A percentile compares a stretch with the other conserved stretches of the same genome.
phyloP scores from a whole-genome alignment of 148 eudicot species.

The Camellia granthamiana region DNA sequence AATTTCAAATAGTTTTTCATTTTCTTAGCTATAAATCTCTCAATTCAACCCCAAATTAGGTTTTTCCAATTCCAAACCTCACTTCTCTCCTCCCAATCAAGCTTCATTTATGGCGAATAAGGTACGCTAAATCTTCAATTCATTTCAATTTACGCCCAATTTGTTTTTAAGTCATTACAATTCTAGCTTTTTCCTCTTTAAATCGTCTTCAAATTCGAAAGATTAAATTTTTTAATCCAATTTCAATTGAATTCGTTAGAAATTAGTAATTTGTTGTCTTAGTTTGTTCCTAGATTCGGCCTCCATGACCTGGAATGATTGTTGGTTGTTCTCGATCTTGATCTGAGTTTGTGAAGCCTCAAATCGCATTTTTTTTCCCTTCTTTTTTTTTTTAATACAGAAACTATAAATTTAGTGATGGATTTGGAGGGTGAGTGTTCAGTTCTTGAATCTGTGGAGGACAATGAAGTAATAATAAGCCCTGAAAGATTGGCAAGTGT shows the following conservation, averaged over 20 bases:
- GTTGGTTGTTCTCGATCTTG: slow-evolving; percentile 40
- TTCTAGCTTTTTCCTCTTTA: neutral
- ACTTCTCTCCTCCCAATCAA: neutral
- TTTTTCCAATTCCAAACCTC: slow-evolving; percentile 18
- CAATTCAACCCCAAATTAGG: slow-evolving; percentile 21
- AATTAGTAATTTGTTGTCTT: neutral
- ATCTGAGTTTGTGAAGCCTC: slow-evolving; percentile 21
- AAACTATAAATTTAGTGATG: slow-evolving; percentile 23
- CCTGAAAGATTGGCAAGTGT: slow-evolving; percentile 8
- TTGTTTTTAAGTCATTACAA: neutral
- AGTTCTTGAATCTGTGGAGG: slow-evolving; percentile 33
- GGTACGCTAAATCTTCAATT: slow-evolving; percentile 20
- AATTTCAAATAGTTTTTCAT: neutral
- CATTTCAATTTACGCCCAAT: neutral
- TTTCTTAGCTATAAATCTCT: slow-evolving; percentile 9
- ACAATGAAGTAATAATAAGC: slow-evolving; percentile 20
- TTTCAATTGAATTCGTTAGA: neutral
- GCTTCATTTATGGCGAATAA: slow-evolving; percentile 24
- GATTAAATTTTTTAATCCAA: neutral
- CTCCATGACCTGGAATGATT: slow-evolving; percentile 31
- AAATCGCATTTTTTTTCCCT: too few relatives aligned
- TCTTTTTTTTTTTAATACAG: neutral
- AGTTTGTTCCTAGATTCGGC: slow-evolving; percentile 15
- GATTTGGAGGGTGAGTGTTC: slow-evolving; percentile 39
- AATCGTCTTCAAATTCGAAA: neutral